Percentiles rank a stretch among this genome's conserved stretches.
phyloP scores from a whole-genome alignment of 306 rosid species.

The Lathyrus oleraceus region DNA sequence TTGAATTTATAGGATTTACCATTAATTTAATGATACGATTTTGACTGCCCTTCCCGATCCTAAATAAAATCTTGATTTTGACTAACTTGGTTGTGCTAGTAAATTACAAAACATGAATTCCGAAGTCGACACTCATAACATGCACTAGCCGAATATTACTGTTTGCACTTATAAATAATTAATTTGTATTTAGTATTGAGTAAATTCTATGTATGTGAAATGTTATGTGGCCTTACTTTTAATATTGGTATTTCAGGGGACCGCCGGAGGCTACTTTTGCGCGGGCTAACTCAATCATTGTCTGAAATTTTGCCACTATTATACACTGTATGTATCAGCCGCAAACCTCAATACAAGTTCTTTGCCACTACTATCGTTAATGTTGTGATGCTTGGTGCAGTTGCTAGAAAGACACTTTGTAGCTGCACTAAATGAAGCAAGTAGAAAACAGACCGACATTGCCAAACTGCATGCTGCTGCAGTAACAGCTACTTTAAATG shows the following conservation, averaged over 20 bases:
- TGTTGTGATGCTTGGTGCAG: slow-evolving; percentile 55
- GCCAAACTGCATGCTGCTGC: slow-evolving; percentile 86
- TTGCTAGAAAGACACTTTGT: slow-evolving; percentile 80
- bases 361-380: slow-evolving; percentile 23
- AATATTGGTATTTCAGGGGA: slow-evolving; percentile 62
- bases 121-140: slow-evolving; percentile 10
- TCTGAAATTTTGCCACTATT: slow-evolving; percentile 85
- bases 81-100: neutral
- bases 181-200: slow-evolving; percentile 20
- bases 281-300: slow-evolving; percentile 83
- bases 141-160: slow-evolving; percentile 9
- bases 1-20: neutral
- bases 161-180: slow-evolving; percentile 15
- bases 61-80: neutral
- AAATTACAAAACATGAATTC: slow-evolving; percentile 1
- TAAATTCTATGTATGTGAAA: slow-evolving; percentile 28
- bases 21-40: neutral
- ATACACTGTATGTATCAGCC: slow-evolving; percentile 58
- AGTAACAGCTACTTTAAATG: slow-evolving; percentile 75
- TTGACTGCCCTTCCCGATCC: neutral
- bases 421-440: slow-evolving; percentile 81
- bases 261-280: slow-evolving; percentile 82
- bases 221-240: slow-evolving; percentile 34
- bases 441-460: slow-evolving; percentile 66
- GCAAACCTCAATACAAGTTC: slow-evolving; percentile 32